A percentile compares a stretch with the other conserved stretches of the same genome.
Conservation (phyloP, 73 alveolate genomes). For the Paramecium octaurelia region DNA sequence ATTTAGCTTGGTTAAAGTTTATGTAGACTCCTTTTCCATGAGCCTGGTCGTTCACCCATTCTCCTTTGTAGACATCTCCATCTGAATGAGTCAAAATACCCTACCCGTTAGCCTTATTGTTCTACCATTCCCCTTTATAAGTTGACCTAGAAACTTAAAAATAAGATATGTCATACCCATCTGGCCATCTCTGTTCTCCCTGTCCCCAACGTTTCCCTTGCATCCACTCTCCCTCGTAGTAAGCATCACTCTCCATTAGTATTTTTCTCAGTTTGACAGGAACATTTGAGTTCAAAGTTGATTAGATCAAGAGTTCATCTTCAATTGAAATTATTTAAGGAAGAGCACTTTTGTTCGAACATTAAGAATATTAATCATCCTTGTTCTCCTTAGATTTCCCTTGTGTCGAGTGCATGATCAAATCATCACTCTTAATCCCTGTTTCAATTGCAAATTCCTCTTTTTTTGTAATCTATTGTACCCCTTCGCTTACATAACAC, state of each 20-base stretch:
- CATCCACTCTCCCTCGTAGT: conserved; percentile 71
- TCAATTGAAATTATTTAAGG: conserved; percentile 23
- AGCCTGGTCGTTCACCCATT: conserved; percentile 59
- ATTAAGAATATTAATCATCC: neutral
- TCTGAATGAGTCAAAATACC: conserved; percentile 60
- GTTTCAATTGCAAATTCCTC: neutral
- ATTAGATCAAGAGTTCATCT: neutral
- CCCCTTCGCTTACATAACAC: conserved; percentile 30
- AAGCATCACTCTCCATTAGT: conserved; percentile 5
- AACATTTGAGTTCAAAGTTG: neutral
- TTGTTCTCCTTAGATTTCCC: conserved; percentile 24
- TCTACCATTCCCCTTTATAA: conserved; percentile 55
- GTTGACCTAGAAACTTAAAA: conserved; percentile 29
- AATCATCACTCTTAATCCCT: conserved; percentile 23
- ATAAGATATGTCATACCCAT: conserved; percentile 39
- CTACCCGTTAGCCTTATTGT: conserved; percentile 52
- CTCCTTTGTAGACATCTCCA: conserved; percentile 63
- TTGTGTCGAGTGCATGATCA: neutral
- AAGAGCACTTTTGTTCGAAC: conserved; percentile 2
- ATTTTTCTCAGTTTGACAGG: neutral
- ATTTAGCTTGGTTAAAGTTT: neutral
- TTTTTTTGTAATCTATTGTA: neutral
- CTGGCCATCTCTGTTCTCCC: conserved; percentile 67
- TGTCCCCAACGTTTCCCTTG: conserved; percentile 72
- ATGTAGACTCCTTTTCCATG: conserved; percentile 78